These are phyloP conservation scores for Paramecium octaurelia DNA, from an alignment of 73 alveolate species.

Conservation along the genomic window DNA sequence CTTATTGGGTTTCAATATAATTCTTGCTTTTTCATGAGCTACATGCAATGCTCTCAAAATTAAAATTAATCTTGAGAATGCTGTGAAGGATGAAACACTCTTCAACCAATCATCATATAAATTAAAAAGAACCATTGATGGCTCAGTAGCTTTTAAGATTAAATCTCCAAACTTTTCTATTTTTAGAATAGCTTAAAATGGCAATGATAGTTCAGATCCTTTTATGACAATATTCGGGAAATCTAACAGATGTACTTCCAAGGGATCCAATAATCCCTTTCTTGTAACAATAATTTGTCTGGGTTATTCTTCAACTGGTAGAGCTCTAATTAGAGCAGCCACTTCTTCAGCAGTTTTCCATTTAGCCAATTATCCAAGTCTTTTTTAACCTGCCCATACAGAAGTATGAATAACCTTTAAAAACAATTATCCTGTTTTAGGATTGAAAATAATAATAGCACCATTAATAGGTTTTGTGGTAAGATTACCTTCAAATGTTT, in stretches of 20 bases:
- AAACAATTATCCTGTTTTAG: slow-evolving; percentile 99
- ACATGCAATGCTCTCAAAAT: slow-evolving; percentile 98
- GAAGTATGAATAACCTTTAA: slow-evolving; percentile 99
- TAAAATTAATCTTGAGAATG: slow-evolving; percentile 94
- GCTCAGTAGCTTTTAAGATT: slow-evolving; percentile 99
- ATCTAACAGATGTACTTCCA: slow-evolving; percentile 99
- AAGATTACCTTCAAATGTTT: slow-evolving; percentile 99
- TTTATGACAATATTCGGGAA: slow-evolving; percentile 99
- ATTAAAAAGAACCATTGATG: slow-evolving; percentile 98
- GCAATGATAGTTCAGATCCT: slow-evolving; percentile 98
- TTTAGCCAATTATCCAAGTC: slow-evolving; percentile 99
- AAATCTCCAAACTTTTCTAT: slow-evolving; percentile 84
- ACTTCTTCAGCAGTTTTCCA: slow-evolving; percentile 99
- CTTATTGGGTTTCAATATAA: slow-evolving; percentile 97
- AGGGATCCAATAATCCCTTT: slow-evolving; percentile 99
- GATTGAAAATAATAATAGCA: slow-evolving; percentile 99
- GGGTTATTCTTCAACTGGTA: slow-evolving; percentile 99
- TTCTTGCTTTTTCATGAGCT: slow-evolving; percentile 98
- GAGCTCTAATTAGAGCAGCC: slow-evolving; percentile 98
- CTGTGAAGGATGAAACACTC: slow-evolving; percentile 88
- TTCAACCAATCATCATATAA: slow-evolving; percentile 99
- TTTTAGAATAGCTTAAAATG: slow-evolving; percentile 96
- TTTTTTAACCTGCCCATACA: slow-evolving; percentile 99
- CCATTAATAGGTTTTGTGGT: slow-evolving; percentile 99
- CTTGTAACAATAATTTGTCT: slow-evolving; percentile 99